Percentiles rank a stretch among this genome's conserved stretches.
Evolutionary conservation across 1,284 basidiomycete genomes (phyloP).

Genomic region (Heterobasidion irregulare): DNA sequence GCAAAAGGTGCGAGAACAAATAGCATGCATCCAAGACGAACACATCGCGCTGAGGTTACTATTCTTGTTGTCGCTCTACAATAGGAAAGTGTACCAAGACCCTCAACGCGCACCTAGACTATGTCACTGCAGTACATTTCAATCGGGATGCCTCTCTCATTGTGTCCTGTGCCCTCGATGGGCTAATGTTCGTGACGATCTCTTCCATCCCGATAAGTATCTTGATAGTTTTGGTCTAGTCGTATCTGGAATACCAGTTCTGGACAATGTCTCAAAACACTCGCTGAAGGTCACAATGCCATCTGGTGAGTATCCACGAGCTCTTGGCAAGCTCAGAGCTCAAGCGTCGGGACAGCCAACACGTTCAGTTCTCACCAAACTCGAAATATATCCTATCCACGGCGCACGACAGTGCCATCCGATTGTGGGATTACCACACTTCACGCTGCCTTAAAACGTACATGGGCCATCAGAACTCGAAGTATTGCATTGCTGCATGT

Average conservation of each 20-base stretch:
- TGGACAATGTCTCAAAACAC: constrained; percentile 93
- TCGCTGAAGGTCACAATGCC: constrained; percentile 85
- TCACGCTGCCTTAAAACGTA: constrained; percentile 91
- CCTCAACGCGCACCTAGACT: constrained; percentile 89
- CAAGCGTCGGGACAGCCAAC: constrained; percentile 43
- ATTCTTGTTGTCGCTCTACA: background rate
- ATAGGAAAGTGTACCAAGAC: constrained; percentile 75
- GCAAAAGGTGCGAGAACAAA: constrained; percentile 46
- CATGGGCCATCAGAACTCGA: constrained; percentile 70
- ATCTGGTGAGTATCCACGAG: constrained; percentile 52
- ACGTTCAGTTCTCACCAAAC: constrained; percentile 90
- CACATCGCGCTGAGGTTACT: too few species aligned
- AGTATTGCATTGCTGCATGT: constrained; percentile 73
- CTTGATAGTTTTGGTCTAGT: constrained; percentile 30
- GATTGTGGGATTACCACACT: constrained; percentile 93
- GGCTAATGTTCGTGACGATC: constrained; percentile 67
- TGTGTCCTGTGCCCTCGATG: constrained; percentile 88
- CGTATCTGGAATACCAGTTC: constrained; percentile 93
- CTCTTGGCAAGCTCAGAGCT: constrained; percentile 4
- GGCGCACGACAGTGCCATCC: constrained; percentile 84
- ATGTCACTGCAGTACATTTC: constrained; percentile 91
- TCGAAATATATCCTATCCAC: constrained; percentile 90
- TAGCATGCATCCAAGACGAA: too few species aligned
- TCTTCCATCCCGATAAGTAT: background rate
- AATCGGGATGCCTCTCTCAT: constrained; percentile 89